Percentiles rank a stretch among this genome's conserved stretches.
phyloP scores from a whole-genome alignment of 768 basidiomycete species.

The Strobilomyces dryophilus region DNA sequence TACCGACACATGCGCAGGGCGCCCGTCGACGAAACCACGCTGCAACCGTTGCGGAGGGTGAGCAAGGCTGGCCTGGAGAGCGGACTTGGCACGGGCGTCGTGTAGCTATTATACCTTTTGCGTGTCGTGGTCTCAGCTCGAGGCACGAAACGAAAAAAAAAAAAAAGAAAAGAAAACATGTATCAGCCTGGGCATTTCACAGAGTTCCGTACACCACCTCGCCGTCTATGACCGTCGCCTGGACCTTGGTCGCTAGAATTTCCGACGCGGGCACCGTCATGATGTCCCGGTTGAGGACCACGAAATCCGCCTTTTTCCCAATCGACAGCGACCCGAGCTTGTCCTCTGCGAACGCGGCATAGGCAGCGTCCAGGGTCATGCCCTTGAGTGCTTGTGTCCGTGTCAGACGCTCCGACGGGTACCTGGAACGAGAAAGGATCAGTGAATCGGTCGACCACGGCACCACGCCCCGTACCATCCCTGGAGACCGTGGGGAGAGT shows the following conservation, averaged over 20 bases:
- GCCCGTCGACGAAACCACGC: slow-evolving; percentile 81
- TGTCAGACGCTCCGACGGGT: slow-evolving; percentile 67
- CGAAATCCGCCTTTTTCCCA: slow-evolving; percentile 87
- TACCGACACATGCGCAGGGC: slow-evolving; percentile 85
- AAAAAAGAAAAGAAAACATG: no score
- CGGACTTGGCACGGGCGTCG: slow-evolving; percentile 24
- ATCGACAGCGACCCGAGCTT: slow-evolving; percentile 64
- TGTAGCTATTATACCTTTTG: slow-evolving; percentile 14
- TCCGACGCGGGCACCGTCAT: slow-evolving; percentile 59
- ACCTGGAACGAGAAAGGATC: slow-evolving; percentile 51
- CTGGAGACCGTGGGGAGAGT: slow-evolving; percentile 74
- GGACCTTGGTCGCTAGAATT: slow-evolving; percentile 62
- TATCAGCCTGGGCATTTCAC: neutral
- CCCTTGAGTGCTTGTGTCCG: slow-evolving; percentile 82
- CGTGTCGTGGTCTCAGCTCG: neutral
- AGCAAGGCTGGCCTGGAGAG: slow-evolving; percentile 94
- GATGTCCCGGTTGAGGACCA: slow-evolving; percentile 77
- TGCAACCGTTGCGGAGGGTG: slow-evolving; percentile 86
- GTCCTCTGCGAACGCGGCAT: slow-evolving; percentile 76
- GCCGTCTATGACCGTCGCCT: slow-evolving; percentile 76
- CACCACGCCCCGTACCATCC: slow-evolving; percentile 62
- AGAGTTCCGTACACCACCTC: slow-evolving; percentile 54
- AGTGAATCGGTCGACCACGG: neutral
- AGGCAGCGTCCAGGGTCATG: slow-evolving; percentile 88
- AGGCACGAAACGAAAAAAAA: neutral